Evolutionary conservation across 2,329 filamentous ascomycete genomes (phyloP).

Genomic region (Ophiobolus disseminans): DNA sequence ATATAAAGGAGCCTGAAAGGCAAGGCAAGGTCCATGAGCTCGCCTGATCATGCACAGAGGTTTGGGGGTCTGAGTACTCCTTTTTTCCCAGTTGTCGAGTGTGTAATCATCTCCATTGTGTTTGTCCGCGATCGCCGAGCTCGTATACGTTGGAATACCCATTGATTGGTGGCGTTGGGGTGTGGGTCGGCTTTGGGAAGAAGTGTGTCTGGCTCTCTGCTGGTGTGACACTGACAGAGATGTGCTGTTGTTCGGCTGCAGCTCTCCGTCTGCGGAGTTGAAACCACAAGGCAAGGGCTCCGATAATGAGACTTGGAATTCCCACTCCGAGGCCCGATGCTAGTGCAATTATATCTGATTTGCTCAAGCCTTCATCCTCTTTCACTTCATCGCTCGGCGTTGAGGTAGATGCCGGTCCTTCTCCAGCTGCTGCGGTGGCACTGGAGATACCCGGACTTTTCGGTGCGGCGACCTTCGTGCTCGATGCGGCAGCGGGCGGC

Average conservation of each 20-base stretch:
- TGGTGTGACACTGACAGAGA: background rate
- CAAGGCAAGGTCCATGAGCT: background rate
- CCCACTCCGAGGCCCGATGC: constrained; percentile 8
- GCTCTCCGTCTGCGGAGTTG: constrained; percentile 3
- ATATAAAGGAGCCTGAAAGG: background rate
- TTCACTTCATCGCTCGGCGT: no score
- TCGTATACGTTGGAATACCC: background rate
- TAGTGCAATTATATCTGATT: constrained; percentile 9
- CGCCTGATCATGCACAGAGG: background rate
- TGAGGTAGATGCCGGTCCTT: background rate
- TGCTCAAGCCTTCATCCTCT: constrained; percentile 10
- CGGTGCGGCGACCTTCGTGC: background rate
- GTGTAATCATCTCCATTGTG: background rate
- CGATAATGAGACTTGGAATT: constrained; percentile 7
- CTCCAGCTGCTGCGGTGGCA: background rate
- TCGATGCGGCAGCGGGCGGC: background rate
- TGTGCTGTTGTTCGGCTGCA: background rate
- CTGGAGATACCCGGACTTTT: background rate
- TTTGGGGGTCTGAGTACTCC: no score
- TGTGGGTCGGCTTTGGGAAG: background rate
- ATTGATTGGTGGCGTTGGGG: background rate
- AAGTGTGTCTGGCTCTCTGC: background rate
- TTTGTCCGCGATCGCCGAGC: background rate
- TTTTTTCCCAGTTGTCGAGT: no score
- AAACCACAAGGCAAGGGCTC: background rate